Evolutionary conservation across 148 eudicot genomes (phyloP).

Genomic region (Silene uniflora): DNA sequence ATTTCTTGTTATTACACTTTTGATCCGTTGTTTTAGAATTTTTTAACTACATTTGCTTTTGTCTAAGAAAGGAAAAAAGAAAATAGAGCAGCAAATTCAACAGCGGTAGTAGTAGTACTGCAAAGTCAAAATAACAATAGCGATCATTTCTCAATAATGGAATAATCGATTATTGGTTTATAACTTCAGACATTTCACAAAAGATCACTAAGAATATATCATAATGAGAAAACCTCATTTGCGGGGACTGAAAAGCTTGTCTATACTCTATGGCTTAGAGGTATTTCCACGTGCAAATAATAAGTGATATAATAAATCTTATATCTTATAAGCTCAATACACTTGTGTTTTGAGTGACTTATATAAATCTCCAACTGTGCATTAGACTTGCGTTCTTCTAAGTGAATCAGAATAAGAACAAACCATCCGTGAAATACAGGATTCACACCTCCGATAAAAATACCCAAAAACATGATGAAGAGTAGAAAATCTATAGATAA

Average conservation of each 20-base stretch:
- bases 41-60: neutral
- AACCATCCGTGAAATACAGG: neutral
- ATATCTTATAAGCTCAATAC: too few relatives aligned
- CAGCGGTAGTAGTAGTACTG: too few relatives aligned
- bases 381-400: neutral
- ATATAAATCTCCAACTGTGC: neutral
- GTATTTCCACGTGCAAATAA: too few relatives aligned
- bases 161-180: neutral
- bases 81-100: too few relatives aligned
- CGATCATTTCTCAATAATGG: too few relatives aligned
- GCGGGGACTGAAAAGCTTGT: neutral
- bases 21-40: constrained; percentile 16
- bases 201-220: neutral
- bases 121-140: too few relatives aligned
- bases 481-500: too few relatives aligned
- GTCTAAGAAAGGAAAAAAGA: too few relatives aligned
- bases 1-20: too few relatives aligned
- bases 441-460: neutral
- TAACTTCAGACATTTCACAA: neutral
- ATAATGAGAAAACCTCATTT: neutral
- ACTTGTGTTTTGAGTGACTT: too few relatives aligned
- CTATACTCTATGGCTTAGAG: neutral
- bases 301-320: too few relatives aligned
- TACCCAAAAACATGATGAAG: neutral
- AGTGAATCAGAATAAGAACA: neutral